Evolutionary conservation across 73 alveolate genomes (phyloP).

Genomic region (Uronychia setigera): DNA sequence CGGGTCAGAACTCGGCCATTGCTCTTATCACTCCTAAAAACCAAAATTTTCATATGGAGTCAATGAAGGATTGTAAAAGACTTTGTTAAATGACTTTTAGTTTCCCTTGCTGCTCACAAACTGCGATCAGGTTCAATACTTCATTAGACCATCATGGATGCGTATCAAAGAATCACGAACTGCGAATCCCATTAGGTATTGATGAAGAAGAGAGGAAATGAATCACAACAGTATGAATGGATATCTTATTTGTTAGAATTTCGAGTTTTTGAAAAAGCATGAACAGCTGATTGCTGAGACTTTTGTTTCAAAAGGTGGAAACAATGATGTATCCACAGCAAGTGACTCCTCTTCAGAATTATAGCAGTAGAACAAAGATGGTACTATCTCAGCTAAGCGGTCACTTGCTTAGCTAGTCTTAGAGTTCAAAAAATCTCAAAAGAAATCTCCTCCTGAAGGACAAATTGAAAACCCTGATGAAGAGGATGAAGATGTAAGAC

Average conservation of each 20-base stretch:
- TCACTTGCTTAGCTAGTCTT: neutral
- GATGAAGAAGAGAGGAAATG: neutral
- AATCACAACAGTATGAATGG: neutral
- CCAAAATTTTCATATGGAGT: slow-evolving; percentile 60
- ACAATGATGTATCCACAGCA: neutral
- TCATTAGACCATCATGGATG: slow-evolving; percentile 48
- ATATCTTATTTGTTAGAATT: neutral
- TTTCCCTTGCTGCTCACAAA: slow-evolving; percentile 58
- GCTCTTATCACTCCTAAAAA: slow-evolving; percentile 58
- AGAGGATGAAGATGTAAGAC: neutral
- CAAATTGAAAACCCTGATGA: neutral
- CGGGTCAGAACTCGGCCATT: slow-evolving; percentile 52
- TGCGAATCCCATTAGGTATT: neutral
- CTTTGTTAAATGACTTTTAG: neutral
- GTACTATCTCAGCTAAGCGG: neutral
- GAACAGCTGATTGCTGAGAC: neutral
- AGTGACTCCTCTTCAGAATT: slow-evolving; percentile 2
- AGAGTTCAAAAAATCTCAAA: neutral
- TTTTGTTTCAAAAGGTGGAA: neutral
- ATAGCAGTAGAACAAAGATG: neutral
- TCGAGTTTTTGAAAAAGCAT: neutral
- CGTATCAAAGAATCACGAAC: slow-evolving; percentile 29
- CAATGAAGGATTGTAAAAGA: slow-evolving; percentile 39
- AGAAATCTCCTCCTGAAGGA: no score
- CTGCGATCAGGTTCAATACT: slow-evolving; percentile 59